phyloP scores from a whole-genome alignment of 73 alveolate genomes.

The Stentor roeselii region DNA sequence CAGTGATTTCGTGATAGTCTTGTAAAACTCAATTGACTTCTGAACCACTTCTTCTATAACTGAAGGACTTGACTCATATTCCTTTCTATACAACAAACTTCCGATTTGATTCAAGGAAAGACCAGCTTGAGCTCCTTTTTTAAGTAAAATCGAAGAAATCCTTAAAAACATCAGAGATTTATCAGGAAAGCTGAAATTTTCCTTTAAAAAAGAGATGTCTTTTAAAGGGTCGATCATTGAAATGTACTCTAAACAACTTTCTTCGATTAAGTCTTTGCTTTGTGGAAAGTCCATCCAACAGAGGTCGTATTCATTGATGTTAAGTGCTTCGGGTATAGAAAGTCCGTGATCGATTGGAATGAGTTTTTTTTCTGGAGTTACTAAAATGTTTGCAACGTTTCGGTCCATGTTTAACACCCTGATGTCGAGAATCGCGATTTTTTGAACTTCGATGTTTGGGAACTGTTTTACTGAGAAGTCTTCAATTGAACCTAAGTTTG shows the following conservation, averaged over 20 bases:
- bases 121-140: constrained; percentile 75
- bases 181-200: constrained; percentile 74
- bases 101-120: constrained; percentile 82
- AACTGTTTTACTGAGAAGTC: constrained; percentile 80
- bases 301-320: constrained; percentile 85
- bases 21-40: not conserved
- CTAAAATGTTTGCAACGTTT: constrained; percentile 91
- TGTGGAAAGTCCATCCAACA: constrained; percentile 95
- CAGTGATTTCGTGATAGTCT: not conserved
- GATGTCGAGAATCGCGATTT: constrained; percentile 92
- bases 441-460: constrained; percentile 83
- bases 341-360: constrained; percentile 96
- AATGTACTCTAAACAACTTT: constrained; percentile 67
- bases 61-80: not conserved
- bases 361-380: constrained; percentile 59
- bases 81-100: not conserved
- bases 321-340: constrained; percentile 89
- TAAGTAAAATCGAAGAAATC: constrained; percentile 73
- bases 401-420: constrained; percentile 93
- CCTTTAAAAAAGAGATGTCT: constrained; percentile 80
- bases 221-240: constrained; percentile 66
- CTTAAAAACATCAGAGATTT: constrained; percentile 87
- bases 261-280: constrained; percentile 70
- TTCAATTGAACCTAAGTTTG: constrained; percentile 79
- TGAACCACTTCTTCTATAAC: not conserved